Percentiles rank a stretch among this genome's conserved stretches.
Evolutionary conservation across 2,329 filamentous ascomycete genomes (phyloP).

Genomic region (Colletotrichum sp.): DNA sequence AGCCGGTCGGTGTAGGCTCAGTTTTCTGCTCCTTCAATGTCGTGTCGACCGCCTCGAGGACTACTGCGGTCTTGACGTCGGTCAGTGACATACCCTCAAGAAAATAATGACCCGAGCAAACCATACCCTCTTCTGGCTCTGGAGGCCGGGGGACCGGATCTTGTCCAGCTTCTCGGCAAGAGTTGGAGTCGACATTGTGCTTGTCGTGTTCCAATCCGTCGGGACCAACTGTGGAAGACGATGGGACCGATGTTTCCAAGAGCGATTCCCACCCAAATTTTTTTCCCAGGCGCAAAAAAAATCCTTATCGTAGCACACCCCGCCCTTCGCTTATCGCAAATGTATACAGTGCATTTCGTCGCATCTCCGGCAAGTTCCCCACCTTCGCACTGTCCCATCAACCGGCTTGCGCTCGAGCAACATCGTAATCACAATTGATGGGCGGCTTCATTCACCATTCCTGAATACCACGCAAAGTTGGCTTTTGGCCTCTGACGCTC

Average conservation of each 20-base stretch:
- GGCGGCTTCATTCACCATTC: background rate
- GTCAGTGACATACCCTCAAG: conserved; percentile 7
- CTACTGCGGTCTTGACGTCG: conserved; percentile 71
- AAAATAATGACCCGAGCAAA: conserved; percentile 1
- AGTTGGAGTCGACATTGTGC: conserved; percentile 54
- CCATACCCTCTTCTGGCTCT: conserved; percentile 92
- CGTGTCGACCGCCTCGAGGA: conserved; percentile 90
- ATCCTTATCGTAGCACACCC: conserved; percentile 23
- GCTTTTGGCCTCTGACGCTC: background rate
- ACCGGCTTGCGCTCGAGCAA: background rate
- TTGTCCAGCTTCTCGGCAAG: conserved; percentile 93
- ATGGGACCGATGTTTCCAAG: background rate
- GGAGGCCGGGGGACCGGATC: conserved; percentile 94
- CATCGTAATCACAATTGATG: background rate
- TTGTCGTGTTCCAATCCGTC: conserved; percentile 23
- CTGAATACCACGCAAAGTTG: background rate
- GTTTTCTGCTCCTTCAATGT: conserved; percentile 89
- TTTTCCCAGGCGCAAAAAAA: conserved; percentile 17
- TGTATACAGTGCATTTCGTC: background rate
- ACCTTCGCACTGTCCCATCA: background rate
- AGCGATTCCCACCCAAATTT: conserved; percentile 15
- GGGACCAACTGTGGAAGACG: conserved; percentile 15
- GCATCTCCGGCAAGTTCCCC: background rate
- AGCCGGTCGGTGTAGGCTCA: conserved; percentile 83
- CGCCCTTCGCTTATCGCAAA: conserved; percentile 5